phyloP scores from a whole-genome alignment of 2,329 filamentous ascomycete genomes.

The Aspergillus awamori region DNA sequence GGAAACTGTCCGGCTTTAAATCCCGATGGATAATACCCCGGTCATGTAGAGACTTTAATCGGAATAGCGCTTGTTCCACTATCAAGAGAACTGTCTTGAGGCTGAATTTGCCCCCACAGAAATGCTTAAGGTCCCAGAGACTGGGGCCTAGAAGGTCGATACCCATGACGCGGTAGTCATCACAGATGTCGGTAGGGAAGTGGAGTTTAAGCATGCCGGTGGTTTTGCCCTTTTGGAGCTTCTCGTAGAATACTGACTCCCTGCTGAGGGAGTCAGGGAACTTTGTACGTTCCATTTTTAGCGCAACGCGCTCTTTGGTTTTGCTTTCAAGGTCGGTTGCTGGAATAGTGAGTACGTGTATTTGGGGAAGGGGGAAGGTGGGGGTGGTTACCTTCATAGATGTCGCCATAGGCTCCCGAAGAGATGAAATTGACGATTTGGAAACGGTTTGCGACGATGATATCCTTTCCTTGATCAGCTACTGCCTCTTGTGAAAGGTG shows the following conservation, averaged over 20 bases:
- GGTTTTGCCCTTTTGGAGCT: neutral
- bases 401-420: neutral
- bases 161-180: neutral
- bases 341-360: neutral
- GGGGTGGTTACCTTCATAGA: neutral
- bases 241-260: neutral
- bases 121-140: neutral
- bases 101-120: neutral
- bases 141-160: neutral
- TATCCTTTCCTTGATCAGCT: neutral
- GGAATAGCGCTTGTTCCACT: neutral
- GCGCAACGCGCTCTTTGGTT: neutral
- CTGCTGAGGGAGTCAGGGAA: neutral
- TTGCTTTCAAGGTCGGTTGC: neutral
- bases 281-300: neutral
- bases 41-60: neutral
- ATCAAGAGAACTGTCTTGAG: constrained; percentile 1
- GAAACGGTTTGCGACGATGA: neutral
- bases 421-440: neutral
- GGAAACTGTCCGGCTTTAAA: neutral
- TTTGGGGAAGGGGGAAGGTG: neutral
- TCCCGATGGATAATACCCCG: neutral
- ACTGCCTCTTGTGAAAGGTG: no score
- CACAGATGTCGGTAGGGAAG: neutral
- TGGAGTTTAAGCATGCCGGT: neutral